Percentiles rank a stretch among this genome's conserved stretches.
Conservation (phyloP, 225 moss, liverwort and hornwort species). For the Pseudisothecium myosuroides region DNA sequence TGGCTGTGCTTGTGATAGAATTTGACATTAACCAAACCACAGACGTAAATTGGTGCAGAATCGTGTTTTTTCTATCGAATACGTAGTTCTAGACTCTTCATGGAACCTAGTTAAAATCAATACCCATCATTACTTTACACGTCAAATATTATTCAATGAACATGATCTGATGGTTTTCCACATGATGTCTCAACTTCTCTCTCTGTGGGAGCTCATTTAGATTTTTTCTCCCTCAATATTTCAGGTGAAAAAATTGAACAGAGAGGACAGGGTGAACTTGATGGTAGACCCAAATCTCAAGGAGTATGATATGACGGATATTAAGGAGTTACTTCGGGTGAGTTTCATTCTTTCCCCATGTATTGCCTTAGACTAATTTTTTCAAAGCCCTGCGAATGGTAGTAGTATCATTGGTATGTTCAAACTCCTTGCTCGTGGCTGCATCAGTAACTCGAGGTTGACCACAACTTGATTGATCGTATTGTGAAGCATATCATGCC, state of each 20-base stretch:
- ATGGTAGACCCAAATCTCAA: conserved; percentile 66
- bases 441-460: background rate
- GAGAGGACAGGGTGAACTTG: conserved; percentile 44
- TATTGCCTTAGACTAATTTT: background rate
- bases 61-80: background rate
- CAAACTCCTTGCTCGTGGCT: background rate
- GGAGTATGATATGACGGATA: conserved; percentile 48
- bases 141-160: background rate
- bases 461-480: background rate
- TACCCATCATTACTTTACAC: background rate
- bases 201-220: background rate
- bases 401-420: background rate
- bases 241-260: conserved; percentile 71
- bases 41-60: background rate
- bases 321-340: conserved; percentile 84
- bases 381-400: background rate
- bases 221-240: background rate
- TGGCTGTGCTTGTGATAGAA: background rate
- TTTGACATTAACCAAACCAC: background rate
- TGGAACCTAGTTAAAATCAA: background rate
- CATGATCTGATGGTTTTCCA: background rate
- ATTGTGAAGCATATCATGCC: background rate
- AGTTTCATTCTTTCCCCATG: background rate
- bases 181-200: background rate
- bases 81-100: background rate